These are phyloP conservation scores for Colletotrichum sojae DNA, from an alignment of 2,329 filamentous ascomycete species.

Conservation along the genomic window DNA sequence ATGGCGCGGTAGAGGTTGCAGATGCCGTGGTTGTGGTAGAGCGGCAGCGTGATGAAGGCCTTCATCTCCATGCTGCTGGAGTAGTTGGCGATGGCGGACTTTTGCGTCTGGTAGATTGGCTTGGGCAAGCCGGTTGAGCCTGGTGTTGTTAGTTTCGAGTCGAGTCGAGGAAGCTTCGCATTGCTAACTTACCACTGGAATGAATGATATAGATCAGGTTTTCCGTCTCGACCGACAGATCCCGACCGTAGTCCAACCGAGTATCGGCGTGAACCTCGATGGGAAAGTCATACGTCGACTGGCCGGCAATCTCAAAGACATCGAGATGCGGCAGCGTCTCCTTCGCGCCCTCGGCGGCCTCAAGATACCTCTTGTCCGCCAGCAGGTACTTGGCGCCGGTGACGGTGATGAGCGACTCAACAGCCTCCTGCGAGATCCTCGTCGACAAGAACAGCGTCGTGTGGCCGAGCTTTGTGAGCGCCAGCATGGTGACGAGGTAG, in stretches of 20 bases:
- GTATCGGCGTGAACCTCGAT: constrained; percentile 50
- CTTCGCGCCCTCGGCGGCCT: constrained; percentile 43
- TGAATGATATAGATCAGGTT: constrained; percentile 51
- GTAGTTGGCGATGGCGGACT: constrained; percentile 64
- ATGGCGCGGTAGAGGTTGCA: constrained; percentile 68
- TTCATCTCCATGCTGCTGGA: constrained; percentile 55
- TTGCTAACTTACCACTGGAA: constrained; percentile 47
- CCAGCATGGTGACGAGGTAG: constrained; percentile 68
- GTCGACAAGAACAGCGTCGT: constrained; percentile 58
- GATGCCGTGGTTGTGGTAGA: constrained; percentile 73
- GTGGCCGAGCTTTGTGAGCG: constrained; percentile 68
- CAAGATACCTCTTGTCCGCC: constrained; percentile 44
- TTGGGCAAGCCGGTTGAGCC: constrained; percentile 75
- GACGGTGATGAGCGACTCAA: constrained; percentile 47
- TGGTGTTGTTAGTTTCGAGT: constrained; percentile 37
- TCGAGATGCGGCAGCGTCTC: constrained; percentile 40
- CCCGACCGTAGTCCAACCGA: constrained; percentile 49
- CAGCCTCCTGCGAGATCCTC: constrained; percentile 50
- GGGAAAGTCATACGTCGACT: constrained; percentile 48
- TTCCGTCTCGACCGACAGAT: constrained; percentile 44
- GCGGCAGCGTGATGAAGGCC: constrained; percentile 68
- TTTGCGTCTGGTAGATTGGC: constrained; percentile 72
- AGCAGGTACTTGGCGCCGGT: constrained; percentile 47
- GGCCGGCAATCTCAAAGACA: constrained; percentile 46
- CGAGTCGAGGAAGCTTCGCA: background rate